Conservation (phyloP, 192 early-diverging fungal genomes). For the Globomyces pollinis-pini region DNA sequence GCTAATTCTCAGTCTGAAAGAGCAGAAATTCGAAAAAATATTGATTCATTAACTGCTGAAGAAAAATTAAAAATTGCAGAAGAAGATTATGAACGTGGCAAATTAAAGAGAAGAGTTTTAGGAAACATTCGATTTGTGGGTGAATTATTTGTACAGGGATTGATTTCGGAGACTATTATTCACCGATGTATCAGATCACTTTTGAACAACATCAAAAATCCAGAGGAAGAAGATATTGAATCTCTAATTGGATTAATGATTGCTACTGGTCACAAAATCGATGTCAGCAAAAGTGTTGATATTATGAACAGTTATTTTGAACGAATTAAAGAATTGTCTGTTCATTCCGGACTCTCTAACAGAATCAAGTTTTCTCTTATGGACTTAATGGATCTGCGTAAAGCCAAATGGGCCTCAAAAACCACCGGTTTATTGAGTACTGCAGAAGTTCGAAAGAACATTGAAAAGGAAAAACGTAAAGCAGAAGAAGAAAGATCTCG, state of each 20-base stretch:
- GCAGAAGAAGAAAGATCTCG: constrained; percentile 41
- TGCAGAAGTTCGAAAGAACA: constrained; percentile 26
- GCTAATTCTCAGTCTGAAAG: constrained; percentile 19
- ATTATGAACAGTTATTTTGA: constrained; percentile 81
- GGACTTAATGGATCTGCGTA: constrained; percentile 82
- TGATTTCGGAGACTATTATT: constrained; percentile 95
- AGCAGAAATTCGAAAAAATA: constrained; percentile 20
- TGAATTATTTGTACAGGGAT: constrained; percentile 82
- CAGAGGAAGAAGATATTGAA: constrained; percentile 95
- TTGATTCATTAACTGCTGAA: constrained; percentile 59
- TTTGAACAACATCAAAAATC: constrained; percentile 57
- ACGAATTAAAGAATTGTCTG: constrained; percentile 71
- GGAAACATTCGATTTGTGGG: constrained; percentile 92
- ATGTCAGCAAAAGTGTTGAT: constrained; percentile 46
- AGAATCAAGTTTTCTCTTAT: constrained; percentile 91
- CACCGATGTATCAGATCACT: constrained; percentile 78
- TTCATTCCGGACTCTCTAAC: constrained; percentile 51
- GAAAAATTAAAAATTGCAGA: constrained; percentile 49
- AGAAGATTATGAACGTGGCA: constrained; percentile 68
- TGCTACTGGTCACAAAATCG: constrained; percentile 79
- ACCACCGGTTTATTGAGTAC: constrained; percentile 22
- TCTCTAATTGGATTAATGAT: constrained; percentile 84
- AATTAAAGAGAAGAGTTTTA: constrained; percentile 90
- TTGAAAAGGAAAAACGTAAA: constrained; percentile 48
- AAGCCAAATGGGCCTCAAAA: constrained; percentile 70